Evolutionary conservation across 257 asterid species (phyloP).

Genomic region (Primulina tabacum): DNA sequence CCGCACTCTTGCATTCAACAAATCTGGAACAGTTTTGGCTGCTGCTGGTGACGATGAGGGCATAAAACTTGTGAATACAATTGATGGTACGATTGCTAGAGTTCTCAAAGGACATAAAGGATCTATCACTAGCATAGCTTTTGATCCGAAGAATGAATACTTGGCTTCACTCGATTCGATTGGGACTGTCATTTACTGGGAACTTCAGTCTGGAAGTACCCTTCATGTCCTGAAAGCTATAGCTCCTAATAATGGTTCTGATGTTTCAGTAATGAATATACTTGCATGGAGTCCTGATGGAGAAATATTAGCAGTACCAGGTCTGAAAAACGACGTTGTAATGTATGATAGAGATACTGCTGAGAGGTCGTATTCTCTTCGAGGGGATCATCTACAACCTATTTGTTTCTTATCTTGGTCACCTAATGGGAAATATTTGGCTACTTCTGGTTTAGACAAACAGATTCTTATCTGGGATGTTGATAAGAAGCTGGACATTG

Average conservation of each 20-base stretch:
- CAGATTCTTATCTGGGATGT: conserved; percentile 95
- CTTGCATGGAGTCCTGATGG: conserved; percentile 98
- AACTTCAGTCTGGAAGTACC: conserved; percentile 77
- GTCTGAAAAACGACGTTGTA: conserved; percentile 88
- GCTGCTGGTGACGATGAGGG: conserved; percentile 98
- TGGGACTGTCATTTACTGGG: conserved; percentile 91
- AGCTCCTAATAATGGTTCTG: conserved; percentile 70
- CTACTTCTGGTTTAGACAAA: conserved; percentile 82
- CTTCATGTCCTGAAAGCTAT: conserved; percentile 71
- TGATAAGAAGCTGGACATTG: conserved; percentile 83
- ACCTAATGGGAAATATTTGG: conserved; percentile 95
- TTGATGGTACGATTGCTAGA: conserved; percentile 89
- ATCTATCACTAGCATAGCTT: conserved; percentile 81
- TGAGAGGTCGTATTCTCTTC: conserved; percentile 70
- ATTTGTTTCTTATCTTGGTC: conserved; percentile 95
- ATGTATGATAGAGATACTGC: conserved; percentile 97
- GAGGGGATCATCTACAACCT: conserved; percentile 84
- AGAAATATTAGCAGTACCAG: conserved; percentile 90
- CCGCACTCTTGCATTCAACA: conserved; percentile 80
- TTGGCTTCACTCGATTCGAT: conserved; percentile 81
- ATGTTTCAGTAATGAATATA: conserved; percentile 51
- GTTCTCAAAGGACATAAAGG: conserved; percentile 94
- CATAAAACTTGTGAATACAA: conserved; percentile 82
- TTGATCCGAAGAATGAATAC: conserved; percentile 90
- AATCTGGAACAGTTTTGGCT: conserved; percentile 86